These are phyloP conservation scores for Penicillium antarcticum DNA, from an alignment of 495 filamentous ascomycete species.

Conservation along the genomic window DNA sequence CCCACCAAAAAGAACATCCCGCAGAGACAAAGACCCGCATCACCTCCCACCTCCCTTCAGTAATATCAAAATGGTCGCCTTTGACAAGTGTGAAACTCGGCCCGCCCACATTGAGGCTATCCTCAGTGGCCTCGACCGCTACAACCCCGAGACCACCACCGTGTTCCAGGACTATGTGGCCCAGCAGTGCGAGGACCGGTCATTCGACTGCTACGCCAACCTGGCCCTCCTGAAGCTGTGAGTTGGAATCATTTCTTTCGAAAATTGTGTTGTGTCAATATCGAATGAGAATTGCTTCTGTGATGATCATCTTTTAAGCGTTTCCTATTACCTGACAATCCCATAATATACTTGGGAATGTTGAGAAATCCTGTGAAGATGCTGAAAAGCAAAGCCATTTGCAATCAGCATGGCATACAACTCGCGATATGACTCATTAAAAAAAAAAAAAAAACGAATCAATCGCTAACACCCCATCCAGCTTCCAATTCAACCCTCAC, in stretches of 20 bases:
- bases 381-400: constrained; percentile 25
- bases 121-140: constrained; percentile 90
- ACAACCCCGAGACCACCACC: constrained; percentile 94
- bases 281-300: not conserved
- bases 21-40: constrained; percentile 26
- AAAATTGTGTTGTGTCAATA: not conserved
- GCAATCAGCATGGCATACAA: not conserved
- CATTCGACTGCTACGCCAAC: constrained; percentile 95
- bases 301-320: constrained; percentile 45
- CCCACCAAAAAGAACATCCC: constrained; percentile 35
- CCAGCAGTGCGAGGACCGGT: constrained; percentile 91
- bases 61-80: constrained; percentile 46
- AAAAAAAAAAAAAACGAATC: not conserved
- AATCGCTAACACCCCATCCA: constrained; percentile 31
- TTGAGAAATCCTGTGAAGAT: constrained; percentile 30
- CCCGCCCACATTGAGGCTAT: constrained; percentile 88
- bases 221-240: constrained; percentile 95
- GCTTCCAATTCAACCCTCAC: constrained; percentile 99
- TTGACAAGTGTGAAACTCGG: constrained; percentile 59
- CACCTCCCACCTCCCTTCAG: constrained; percentile 20
- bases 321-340: constrained; percentile 97
- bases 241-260: constrained; percentile 42
- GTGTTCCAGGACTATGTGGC: constrained; percentile 93
- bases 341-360: constrained; percentile 25
- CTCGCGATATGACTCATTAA: not conserved